Base-by-base conservation (phyloP, 2,329 filamentous ascomycete species). In the Dactylellina cionopaga region DNA sequence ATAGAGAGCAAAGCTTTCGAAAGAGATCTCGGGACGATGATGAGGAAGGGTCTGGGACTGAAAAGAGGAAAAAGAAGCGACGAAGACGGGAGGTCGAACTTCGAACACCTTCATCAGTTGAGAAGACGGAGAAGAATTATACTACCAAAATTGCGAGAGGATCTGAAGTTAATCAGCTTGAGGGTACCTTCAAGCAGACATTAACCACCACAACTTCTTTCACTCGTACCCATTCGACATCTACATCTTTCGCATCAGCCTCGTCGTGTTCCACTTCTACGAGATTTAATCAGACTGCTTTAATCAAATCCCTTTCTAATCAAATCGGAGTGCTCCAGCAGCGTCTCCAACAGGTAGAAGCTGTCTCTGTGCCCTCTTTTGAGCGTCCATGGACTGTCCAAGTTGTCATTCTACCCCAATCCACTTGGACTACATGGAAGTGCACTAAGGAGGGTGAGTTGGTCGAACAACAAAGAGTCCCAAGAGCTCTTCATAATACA, bases 381-480 rank as follows among this genome's bases (percentile, higher is more conserved):
- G 43, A 68, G 19, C 68, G 71, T 1, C 76, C 76, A 9, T 77
- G 76, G 76, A 49, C 63, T 4, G 47, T 76, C 5, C 74, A 76
- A 37, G 59, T 74, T 9, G 68, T 77, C 4, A 46, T 76, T 17
- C 68, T 77, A 6, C 76, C 76, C 2, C 75, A 55, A 44, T 60
- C 60, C 19, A 73, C 60, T 10, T 73, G 69, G 69, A 56, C 69
- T 3, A 66, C 60, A 5, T 73, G 60, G 59, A 59, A 31, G 17
- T 35, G 44, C 10, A 65, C 59, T 2, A 63, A 58, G 27, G 69
- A 73, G n/a, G 60, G 69, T 9, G 47, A 66, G 10, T 24, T 73
- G 2, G 9, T 66, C n/a, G 54, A 60, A 33, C 56, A 66, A 31
- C 54, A 39, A 27, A 60, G 33, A 15, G 69, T 44, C 9, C 69